Conservation (phyloP, 441 rosid genomes). For the Erysimum pusillum region DNA sequence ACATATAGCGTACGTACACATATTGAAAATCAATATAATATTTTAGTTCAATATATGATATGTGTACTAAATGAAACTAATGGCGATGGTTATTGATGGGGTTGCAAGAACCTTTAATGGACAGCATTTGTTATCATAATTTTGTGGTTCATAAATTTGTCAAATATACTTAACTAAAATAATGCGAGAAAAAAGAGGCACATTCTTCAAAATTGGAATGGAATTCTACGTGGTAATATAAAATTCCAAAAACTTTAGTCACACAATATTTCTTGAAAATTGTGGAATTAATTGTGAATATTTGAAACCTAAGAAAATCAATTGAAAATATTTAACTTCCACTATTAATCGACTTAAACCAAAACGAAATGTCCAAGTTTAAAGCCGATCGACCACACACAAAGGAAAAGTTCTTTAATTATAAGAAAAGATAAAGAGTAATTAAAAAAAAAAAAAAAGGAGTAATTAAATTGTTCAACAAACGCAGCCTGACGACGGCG, state of each 20-base stretch:
- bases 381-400: constrained; percentile 28
- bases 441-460: not conserved
- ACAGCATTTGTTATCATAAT: not conserved
- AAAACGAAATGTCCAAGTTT: constrained; percentile 1
- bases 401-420: not conserved
- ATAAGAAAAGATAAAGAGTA: not conserved
- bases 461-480: constrained; percentile 21
- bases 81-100: not conserved
- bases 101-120: constrained; percentile 6
- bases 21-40: not conserved
- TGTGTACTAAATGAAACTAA: not conserved
- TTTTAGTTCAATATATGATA: no score
- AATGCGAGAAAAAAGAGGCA: not conserved
- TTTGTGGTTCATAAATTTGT: not conserved
- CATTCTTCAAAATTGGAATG: constrained; percentile 9
- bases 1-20: not conserved
- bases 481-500: constrained; percentile 44
- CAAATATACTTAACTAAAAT: not conserved
- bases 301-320: constrained; percentile 8
- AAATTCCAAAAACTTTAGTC: not conserved
- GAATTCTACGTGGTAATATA: not conserved
- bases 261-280: not conserved
- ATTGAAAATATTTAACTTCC: not conserved
- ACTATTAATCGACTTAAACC: constrained; percentile 16
- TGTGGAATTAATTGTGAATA: not conserved